These are phyloP conservation scores for Aspergillus awamori DNA, from an alignment of 2,329 filamentous ascomycete species.

Conservation along the genomic window DNA sequence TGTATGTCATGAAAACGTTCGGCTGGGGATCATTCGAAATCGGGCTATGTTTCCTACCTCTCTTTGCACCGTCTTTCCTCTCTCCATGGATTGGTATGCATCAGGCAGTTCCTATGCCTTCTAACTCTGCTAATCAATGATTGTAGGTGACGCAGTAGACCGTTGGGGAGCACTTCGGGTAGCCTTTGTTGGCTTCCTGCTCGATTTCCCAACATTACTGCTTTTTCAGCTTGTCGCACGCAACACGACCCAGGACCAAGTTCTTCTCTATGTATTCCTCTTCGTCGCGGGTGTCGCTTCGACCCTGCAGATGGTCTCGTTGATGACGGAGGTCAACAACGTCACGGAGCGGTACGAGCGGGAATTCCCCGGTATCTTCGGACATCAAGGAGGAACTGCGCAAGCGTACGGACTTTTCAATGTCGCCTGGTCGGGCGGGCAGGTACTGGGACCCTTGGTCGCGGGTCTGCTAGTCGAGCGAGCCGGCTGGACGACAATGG, in stretches of 20 bases:
- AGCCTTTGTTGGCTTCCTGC: slow-evolving; percentile 57
- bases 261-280: slow-evolving; percentile 65
- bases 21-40: slow-evolving; percentile 59
- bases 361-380: slow-evolving; percentile 54
- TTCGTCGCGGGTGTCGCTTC: slow-evolving; percentile 61
- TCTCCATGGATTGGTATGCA: slow-evolving; percentile 60
- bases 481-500: slow-evolving; percentile 58
- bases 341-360: slow-evolving; percentile 59
- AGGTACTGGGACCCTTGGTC: slow-evolving; percentile 55
- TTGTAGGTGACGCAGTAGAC: slow-evolving; percentile 43
- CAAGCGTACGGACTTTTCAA: slow-evolving; percentile 63
- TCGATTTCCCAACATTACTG: slow-evolving; percentile 62
- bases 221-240: slow-evolving; percentile 65
- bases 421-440: slow-evolving; percentile 55
- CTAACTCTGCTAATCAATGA: neutral
- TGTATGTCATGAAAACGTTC: slow-evolving; percentile 60
- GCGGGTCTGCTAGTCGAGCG: slow-evolving; percentile 51
- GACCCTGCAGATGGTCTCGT: slow-evolving; percentile 61
- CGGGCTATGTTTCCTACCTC: slow-evolving; percentile 60
- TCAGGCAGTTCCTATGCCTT: neutral
- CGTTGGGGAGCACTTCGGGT: slow-evolving; percentile 65
- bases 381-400: slow-evolving; percentile 58
- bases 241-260: slow-evolving; percentile 61
- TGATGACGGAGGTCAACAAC: slow-evolving; percentile 71
- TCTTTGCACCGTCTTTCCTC: slow-evolving; percentile 64